Percentiles rank a stretch among this genome's conserved stretches.
These are phyloP conservation scores for Exsudoporus frostii DNA, from an alignment of 768 basidiomycete genomes.

Conservation along the genomic window DNA sequence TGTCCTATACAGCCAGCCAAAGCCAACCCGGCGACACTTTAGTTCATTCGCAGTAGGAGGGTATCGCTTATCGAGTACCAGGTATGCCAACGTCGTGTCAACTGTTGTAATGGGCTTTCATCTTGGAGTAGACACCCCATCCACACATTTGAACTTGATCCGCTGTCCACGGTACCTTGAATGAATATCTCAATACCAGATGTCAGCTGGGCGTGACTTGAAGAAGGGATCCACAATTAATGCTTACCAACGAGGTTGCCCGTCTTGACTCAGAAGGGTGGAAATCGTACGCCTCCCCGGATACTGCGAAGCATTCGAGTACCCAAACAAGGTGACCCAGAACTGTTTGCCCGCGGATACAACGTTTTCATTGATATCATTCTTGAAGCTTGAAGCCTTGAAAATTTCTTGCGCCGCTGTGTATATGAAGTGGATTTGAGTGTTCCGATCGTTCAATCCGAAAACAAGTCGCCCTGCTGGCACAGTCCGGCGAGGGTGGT, in stretches of 20 bases:
- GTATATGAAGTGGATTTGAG: background rate
- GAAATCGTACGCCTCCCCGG: background rate
- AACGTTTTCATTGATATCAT: background rate
- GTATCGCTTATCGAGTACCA: background rate
- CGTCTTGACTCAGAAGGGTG: background rate
- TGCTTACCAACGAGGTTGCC: background rate
- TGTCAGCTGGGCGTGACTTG: background rate
- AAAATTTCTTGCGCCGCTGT: background rate
- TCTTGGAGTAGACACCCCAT: background rate
- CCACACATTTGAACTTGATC: background rate
- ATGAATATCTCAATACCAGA: background rate
- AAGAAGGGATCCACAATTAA: background rate
- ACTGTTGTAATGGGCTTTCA: background rate
- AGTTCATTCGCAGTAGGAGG: background rate
- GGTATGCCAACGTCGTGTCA: background rate
- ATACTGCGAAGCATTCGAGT: background rate
- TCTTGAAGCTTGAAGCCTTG: background rate
- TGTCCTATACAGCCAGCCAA: background rate
- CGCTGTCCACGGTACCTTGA: background rate
- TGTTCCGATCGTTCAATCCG: background rate
- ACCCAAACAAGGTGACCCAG: background rate
- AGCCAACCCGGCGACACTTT: background rate
- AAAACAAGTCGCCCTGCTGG: background rate
- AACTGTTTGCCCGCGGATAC: background rate
- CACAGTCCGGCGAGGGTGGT: background rate